These are phyloP conservation scores for Rhynchosporium secalis DNA, from an alignment of 2,329 filamentous ascomycete species.

Conservation along the genomic window DNA sequence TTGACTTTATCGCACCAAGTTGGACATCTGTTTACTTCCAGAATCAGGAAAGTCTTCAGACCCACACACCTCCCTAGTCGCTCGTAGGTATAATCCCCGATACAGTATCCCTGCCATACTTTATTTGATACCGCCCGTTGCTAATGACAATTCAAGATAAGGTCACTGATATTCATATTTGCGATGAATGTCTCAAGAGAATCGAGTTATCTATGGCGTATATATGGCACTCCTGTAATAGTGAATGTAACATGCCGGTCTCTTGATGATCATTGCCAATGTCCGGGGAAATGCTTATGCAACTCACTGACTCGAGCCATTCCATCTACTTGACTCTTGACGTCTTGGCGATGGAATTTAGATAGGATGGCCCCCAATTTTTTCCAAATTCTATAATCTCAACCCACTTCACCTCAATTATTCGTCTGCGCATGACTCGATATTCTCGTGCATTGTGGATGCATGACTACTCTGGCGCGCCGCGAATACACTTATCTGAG, in stretches of 20 bases:
- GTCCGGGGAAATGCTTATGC: neutral
- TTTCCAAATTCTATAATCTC: neutral
- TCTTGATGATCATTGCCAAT: neutral
- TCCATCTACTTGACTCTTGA: neutral
- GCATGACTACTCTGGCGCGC: conserved; percentile 21
- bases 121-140: no score
- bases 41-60: no score
- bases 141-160: no score
- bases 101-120: no score
- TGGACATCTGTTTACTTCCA: no score
- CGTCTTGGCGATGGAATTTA: neutral
- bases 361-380: conserved; percentile 5
- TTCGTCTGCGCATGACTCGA: conserved; percentile 23
- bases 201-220: neutral
- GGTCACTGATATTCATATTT: no score
- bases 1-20: no score
- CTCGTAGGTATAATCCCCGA: no score
- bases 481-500: conserved; percentile 1
- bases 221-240: no score
- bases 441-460: conserved; percentile 10
- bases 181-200: no score
- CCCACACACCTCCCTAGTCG: no score
- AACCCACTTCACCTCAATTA: neutral
- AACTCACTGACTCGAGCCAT: neutral
- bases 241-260: neutral